phyloP scores from a whole-genome alignment of 2,329 filamentous ascomycete genomes.

The Ophiocordyceps sinensis region DNA sequence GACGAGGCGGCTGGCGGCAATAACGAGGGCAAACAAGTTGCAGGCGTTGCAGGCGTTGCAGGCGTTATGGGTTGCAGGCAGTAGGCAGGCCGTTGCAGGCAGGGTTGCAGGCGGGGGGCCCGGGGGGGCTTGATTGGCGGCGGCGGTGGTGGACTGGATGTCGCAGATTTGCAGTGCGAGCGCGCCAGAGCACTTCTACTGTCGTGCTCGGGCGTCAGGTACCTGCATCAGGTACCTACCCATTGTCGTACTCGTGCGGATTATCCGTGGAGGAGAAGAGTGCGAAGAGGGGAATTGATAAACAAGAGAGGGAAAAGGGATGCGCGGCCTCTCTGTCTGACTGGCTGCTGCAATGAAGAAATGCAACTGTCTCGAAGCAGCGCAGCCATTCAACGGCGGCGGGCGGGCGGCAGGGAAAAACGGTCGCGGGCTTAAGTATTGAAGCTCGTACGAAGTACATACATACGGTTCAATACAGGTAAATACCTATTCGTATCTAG shows the following conservation, averaged over 20 bases:
- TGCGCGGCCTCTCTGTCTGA: no score
- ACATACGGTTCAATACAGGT: no score
- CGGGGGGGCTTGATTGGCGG: conserved; percentile 4
- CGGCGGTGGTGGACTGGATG: neutral
- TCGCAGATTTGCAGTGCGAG: neutral
- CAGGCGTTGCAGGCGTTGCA: neutral
- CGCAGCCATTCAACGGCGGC: neutral
- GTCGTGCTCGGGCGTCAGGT: no score
- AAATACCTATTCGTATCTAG: no score
- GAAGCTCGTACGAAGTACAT: no score
- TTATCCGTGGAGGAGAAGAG: no score
- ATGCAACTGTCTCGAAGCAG: neutral
- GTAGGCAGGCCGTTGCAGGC: no score
- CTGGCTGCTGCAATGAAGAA: neutral
- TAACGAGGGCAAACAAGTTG: neutral
- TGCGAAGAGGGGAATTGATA: neutral
- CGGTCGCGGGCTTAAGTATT: neutral
- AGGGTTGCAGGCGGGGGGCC: neutral
- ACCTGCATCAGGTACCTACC: no score
- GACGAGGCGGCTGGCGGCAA: neutral
- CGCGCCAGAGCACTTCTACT: neutral
- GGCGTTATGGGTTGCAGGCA: conserved; percentile 1
- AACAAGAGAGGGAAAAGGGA: neutral
- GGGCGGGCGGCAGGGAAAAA: neutral
- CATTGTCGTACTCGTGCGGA: no score